Evolutionary conservation across 192 early-diverging fungal genomes (phyloP).

Genomic region (Linnemannia exigua): DNA sequence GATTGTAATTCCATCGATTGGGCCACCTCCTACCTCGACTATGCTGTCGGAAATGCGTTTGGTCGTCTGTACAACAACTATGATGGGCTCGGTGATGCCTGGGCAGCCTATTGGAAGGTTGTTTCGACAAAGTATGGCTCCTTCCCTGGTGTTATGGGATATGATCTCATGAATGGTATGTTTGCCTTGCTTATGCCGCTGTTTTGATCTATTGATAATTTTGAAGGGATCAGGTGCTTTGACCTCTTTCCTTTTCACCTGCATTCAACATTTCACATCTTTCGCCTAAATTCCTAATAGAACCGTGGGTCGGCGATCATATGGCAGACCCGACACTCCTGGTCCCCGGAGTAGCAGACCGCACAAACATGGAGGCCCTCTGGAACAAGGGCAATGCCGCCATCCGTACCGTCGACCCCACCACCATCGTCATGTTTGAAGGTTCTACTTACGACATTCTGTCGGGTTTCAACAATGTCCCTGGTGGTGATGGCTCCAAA

Average conservation of each 20-base stretch:
- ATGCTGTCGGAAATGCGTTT: constrained; percentile 63
- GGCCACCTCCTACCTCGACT: constrained; percentile 55
- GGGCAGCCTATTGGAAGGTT: constrained; percentile 68
- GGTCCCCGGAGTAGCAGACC: constrained; percentile 59
- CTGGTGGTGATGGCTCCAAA: constrained; percentile 62
- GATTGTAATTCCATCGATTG: constrained; percentile 60
- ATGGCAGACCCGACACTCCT: constrained; percentile 60
- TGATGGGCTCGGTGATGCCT: constrained; percentile 67
- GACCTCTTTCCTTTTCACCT: background rate
- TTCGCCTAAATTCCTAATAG: background rate
- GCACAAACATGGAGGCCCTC: constrained; percentile 62
- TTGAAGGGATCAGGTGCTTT: background rate
- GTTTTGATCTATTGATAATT: background rate
- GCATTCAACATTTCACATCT: background rate
- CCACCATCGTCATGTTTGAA: constrained; percentile 70
- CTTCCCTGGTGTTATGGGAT: constrained; percentile 69
- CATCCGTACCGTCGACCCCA: constrained; percentile 66
- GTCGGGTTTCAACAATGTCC: constrained; percentile 60
- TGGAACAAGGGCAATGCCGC: constrained; percentile 63
- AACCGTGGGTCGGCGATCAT: constrained; percentile 70
- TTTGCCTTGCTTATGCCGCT: background rate
- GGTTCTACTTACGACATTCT: constrained; percentile 63
- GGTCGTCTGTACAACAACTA: constrained; percentile 68
- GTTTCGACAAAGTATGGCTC: constrained; percentile 62
- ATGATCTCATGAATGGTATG: constrained; percentile 72